These are phyloP conservation scores for Xylaria telfairii DNA, from an alignment of 495 filamentous ascomycete species.

Conservation along the genomic window DNA sequence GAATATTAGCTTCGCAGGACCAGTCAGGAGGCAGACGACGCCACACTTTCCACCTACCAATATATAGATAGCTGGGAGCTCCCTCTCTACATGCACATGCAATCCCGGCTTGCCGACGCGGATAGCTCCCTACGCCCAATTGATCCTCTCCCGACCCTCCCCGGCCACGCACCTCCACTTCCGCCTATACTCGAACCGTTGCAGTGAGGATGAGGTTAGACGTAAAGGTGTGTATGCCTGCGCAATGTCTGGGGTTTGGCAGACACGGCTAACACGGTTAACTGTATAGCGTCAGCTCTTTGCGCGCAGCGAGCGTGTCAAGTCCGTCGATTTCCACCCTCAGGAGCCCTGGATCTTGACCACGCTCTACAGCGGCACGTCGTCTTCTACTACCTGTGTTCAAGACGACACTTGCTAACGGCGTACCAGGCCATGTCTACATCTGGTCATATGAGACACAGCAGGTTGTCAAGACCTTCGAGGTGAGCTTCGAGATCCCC, in stretches of 20 bases:
- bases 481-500: constrained; percentile 40
- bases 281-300: constrained; percentile 75
- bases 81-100: constrained; percentile 19
- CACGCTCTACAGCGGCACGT: constrained; percentile 86
- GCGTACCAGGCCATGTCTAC: constrained; percentile 82
- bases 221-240: constrained; percentile 73
- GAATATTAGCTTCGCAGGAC: background rate
- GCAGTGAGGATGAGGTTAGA: constrained; percentile 81
- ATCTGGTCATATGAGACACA: constrained; percentile 99
- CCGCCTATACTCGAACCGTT: constrained; percentile 20
- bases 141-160: constrained; percentile 7
- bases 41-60: too few relatives aligned
- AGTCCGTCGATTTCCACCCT: constrained; percentile 97
- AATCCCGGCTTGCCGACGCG: background rate
- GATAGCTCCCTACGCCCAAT: constrained; percentile 4
- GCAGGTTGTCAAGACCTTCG: constrained; percentile 98
- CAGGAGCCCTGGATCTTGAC: constrained; percentile 98
- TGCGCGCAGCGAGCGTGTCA: constrained; percentile 88
- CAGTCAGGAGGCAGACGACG: background rate
- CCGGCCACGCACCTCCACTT: constrained; percentile 26
- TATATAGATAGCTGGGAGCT: constrained; percentile 14
- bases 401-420: constrained; percentile 15
- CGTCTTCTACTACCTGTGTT: background rate
- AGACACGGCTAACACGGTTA: constrained; percentile 40
- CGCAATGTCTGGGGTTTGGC: constrained; percentile 22